These are phyloP conservation scores for Fusarium udum DNA, from an alignment of 2,329 filamentous ascomycete species.

Conservation along the genomic window DNA sequence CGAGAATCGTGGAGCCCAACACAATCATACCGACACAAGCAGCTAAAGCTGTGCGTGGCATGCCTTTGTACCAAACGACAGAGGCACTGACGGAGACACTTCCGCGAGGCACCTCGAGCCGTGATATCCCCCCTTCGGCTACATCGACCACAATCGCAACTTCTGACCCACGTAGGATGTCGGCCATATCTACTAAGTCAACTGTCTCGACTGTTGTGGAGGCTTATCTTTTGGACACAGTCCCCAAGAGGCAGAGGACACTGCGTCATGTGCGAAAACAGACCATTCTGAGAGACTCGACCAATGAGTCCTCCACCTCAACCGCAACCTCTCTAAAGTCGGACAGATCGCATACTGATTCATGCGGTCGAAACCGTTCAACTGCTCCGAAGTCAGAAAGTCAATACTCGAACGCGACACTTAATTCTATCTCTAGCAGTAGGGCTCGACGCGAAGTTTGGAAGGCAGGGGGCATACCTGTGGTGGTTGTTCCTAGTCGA, in stretches of 20 bases:
- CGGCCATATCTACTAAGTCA: conserved; percentile 64
- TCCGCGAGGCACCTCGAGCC: conserved; percentile 38
- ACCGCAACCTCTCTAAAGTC: conserved; percentile 14
- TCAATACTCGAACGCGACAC: conserved; percentile 58
- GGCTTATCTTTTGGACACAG: conserved; percentile 63
- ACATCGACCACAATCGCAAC: conserved; percentile 52
- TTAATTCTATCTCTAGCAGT: conserved; percentile 61
- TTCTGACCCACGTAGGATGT: conserved; percentile 60
- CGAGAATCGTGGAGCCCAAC: conserved; percentile 59
- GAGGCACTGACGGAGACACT: conserved; percentile 42
- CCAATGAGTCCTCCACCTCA: conserved; percentile 15
- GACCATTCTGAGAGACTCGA: conserved; percentile 58
- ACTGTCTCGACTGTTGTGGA: conserved; percentile 66
- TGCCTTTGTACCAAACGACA: conserved; percentile 57
- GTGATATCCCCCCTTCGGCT: conserved; percentile 40
- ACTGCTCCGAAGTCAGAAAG: conserved; percentile 55
- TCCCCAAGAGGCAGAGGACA: conserved; percentile 60
- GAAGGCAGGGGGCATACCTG: conserved; percentile 69
- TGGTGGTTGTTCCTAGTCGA: conserved; percentile 69
- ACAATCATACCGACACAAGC: conserved; percentile 61
- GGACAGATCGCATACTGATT: conserved; percentile 39
- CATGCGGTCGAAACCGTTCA: conserved; percentile 42
- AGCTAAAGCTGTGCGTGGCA: conserved; percentile 58
- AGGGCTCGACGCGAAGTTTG: conserved; percentile 67
- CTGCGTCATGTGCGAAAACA: conserved; percentile 71